These are phyloP conservation scores for Bocquillonia castaneifolia DNA, from an alignment of 441 rosid genomes.

Conservation along the genomic window DNA sequence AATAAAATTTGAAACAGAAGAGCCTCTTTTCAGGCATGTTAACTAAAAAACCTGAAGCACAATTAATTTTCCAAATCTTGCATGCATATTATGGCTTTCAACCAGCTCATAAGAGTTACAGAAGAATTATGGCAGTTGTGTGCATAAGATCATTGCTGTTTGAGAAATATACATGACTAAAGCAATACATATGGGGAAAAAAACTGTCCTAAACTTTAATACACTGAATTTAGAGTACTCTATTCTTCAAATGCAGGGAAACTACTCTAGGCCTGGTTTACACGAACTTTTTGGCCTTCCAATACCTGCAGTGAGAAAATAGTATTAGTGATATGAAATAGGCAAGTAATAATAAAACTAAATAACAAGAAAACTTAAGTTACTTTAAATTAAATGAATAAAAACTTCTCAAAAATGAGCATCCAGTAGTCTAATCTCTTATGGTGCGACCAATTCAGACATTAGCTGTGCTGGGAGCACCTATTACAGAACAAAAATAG, in stretches of 20 bases:
- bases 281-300: slow-evolving; percentile 84
- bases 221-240: background rate
- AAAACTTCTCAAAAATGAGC: background rate
- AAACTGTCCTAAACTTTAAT: background rate
- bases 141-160: background rate
- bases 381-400: background rate
- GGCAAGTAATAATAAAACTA: background rate
- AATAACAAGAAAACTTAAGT: background rate
- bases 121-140: slow-evolving; percentile 1
- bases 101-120: no score
- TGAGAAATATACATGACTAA: slow-evolving; percentile 1
- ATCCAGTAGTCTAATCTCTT: background rate
- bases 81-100: no score
- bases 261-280: slow-evolving; percentile 62
- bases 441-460: background rate
- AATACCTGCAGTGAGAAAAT: slow-evolving; percentile 44
- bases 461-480: background rate
- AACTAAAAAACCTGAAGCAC: no score
- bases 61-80: no score
- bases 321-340: slow-evolving; percentile 1
- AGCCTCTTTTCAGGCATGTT: no score
- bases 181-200: background rate
- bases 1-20: no score
- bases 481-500: background rate
- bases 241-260: background rate